These are phyloP conservation scores for Agaricus subrufescens DNA, from an alignment of 768 basidiomycete species.

Conservation along the genomic window DNA sequence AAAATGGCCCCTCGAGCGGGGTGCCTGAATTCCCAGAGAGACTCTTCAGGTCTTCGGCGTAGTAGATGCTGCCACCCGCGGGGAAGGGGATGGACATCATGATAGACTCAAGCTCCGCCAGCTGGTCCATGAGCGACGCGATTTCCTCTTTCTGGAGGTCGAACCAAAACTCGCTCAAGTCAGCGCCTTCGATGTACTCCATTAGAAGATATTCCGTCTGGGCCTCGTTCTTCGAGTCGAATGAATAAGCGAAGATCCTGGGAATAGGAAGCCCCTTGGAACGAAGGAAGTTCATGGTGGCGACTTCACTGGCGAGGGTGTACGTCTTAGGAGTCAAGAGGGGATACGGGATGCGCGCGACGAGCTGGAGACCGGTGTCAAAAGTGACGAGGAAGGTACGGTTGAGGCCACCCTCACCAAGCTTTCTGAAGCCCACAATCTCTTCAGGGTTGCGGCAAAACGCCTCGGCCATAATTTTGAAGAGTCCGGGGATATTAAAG, in stretches of 20 bases:
- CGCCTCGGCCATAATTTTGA: conserved; percentile 41
- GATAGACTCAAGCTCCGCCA: conserved; percentile 39
- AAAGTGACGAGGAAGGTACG: conserved; percentile 35
- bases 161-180: conserved; percentile 35
- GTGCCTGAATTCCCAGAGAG: conserved; percentile 29
- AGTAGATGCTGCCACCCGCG: conserved; percentile 42
- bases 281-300: conserved; percentile 39
- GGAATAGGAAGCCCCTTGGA: conserved; percentile 34
- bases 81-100: conserved; percentile 41
- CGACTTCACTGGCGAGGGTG: conserved; percentile 41
- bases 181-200: conserved; percentile 36
- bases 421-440: conserved; percentile 32
- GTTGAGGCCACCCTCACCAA: conserved; percentile 41
- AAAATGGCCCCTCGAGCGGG: conserved; percentile 34
- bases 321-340: conserved; percentile 29
- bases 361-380: conserved; percentile 27
- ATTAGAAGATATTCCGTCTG: conserved; percentile 41
- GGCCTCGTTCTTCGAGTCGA: conserved; percentile 32
- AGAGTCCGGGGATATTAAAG: conserved; percentile 34
- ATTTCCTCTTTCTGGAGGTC: conserved; percentile 32
- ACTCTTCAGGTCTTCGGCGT: conserved; percentile 37
- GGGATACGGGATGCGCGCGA: conserved; percentile 39
- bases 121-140: conserved; percentile 36
- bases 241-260: conserved; percentile 36
- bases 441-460: conserved; percentile 30